Evolutionary conservation across 345 rosid genomes (phyloP).

Genomic region (Aquilaria sinensis): DNA sequence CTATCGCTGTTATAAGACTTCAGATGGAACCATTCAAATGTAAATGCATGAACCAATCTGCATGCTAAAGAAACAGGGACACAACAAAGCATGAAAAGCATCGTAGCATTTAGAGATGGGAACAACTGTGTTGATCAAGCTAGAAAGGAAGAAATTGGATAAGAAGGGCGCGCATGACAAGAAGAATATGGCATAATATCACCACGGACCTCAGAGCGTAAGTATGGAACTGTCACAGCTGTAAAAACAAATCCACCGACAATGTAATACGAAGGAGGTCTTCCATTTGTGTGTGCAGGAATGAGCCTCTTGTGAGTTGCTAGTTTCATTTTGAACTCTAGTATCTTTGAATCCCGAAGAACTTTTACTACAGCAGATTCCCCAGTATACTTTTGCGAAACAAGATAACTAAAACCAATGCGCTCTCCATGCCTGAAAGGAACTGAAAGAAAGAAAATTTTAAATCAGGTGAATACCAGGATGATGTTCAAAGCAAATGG

Average conservation of each 20-base stretch:
- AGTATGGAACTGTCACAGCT: conserved; percentile 82
- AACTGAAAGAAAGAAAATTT: conserved; percentile 40
- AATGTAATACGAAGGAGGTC: conserved; percentile 85
- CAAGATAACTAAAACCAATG: conserved; percentile 88
- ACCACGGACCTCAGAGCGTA: conserved; percentile 75
- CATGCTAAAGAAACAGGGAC: neutral
- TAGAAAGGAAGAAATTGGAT: conserved; percentile 1
- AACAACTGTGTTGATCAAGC: neutral
- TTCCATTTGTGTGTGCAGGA: conserved; percentile 77
- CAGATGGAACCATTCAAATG: no score
- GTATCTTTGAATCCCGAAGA: conserved; percentile 56
- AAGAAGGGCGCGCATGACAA: neutral
- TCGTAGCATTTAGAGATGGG: neutral
- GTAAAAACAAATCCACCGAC: conserved; percentile 89
- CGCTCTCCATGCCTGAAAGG: conserved; percentile 96
- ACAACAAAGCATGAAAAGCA: neutral
- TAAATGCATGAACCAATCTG: no score
- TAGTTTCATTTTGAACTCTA: conserved; percentile 74
- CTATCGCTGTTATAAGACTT: no score
- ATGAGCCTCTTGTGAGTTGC: conserved; percentile 77
- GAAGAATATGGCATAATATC: neutral
- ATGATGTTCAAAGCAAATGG: no score
- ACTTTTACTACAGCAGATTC: conserved; percentile 78
- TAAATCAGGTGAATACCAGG: neutral
- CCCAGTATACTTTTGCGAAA: conserved; percentile 89